These are phyloP conservation scores for Cymbidium sinense DNA, from an alignment of 106 monocot species.

Conservation along the genomic window DNA sequence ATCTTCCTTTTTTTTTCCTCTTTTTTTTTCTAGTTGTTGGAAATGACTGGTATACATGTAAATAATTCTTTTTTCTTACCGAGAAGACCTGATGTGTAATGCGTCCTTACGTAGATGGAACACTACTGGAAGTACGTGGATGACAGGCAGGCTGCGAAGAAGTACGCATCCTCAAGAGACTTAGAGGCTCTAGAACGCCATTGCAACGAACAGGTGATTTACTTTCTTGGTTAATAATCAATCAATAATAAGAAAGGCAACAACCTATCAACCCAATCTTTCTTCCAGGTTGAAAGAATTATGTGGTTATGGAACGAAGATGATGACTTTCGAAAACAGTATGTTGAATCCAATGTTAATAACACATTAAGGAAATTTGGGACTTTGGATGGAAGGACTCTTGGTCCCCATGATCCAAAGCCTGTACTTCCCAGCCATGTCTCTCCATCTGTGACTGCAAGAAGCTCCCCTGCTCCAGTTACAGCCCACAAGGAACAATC, in stretches of 20 bases:
- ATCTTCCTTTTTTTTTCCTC: too few species aligned
- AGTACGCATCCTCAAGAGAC: background rate
- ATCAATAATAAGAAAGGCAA: too few species aligned
- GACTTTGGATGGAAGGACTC: constrained; percentile 66
- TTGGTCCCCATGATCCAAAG: constrained; percentile 46
- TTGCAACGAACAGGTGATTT: constrained; percentile 5
- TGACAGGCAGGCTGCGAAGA: constrained; percentile 6
- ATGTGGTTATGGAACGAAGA: constrained; percentile 85
- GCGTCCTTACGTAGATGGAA: background rate
- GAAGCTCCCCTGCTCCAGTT: constrained; percentile 1
- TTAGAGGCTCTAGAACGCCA: constrained; percentile 7
- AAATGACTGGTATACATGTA: too few species aligned
- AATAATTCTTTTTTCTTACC: too few species aligned
- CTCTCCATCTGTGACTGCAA: constrained; percentile 8
- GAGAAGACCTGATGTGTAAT: background rate
- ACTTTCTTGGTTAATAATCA: background rate
- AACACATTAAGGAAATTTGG: constrained; percentile 64
- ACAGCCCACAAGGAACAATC: constrained; percentile 2
- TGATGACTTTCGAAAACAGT: constrained; percentile 60
- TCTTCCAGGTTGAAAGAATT: constrained; percentile 50
- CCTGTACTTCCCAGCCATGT: constrained; percentile 8
- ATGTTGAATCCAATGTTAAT: constrained; percentile 49
- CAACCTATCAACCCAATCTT: background rate
- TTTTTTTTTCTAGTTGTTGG: background rate
- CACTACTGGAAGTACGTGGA: constrained; percentile 8